phyloP scores from a whole-genome alignment of 2,329 filamentous ascomycete genomes.

The Xylariaceae sp. region DNA sequence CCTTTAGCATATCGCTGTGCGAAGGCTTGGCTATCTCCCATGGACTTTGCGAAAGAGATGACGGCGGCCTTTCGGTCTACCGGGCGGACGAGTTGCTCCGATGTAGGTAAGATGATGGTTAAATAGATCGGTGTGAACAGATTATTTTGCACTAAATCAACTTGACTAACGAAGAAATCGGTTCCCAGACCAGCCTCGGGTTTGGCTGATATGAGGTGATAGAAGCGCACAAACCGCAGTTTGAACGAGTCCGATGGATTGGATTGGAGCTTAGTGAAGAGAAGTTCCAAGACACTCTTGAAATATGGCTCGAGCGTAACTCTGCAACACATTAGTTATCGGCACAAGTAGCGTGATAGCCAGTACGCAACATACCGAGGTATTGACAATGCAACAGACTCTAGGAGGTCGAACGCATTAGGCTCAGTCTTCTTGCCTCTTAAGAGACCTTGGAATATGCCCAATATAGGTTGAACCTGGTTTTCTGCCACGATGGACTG shows the following conservation, averaged over 20 bases:
- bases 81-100: conserved; percentile 85
- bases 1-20: conserved; percentile 83
- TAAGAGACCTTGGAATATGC: conserved; percentile 92
- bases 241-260: conserved; percentile 78
- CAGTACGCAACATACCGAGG: conserved; percentile 63
- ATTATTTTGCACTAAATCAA: conserved; percentile 80
- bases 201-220: conserved; percentile 85
- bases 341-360: not conserved
- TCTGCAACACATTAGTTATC: conserved; percentile 47
- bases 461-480: conserved; percentile 86
- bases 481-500: conserved; percentile 77
- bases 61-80: conserved; percentile 93
- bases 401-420: conserved; percentile 88
- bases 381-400: conserved; percentile 77
- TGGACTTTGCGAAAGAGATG: conserved; percentile 89
- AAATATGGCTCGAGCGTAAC: conserved; percentile 77
- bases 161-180: conserved; percentile 87
- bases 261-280: conserved; percentile 79
- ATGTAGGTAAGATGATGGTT: conserved; percentile 84
- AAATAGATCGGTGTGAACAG: conserved; percentile 88
- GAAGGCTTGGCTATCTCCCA: conserved; percentile 86
- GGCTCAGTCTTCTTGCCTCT: conserved; percentile 82
- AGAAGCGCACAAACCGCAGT: conserved; percentile 89
- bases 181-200: conserved; percentile 83
- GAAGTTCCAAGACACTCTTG: conserved; percentile 76